Evolutionary conservation across 768 basidiomycete species (phyloP), one percentile per base, ranked within the genome.

Genomic region (Galerina sulciceps): DNA sequence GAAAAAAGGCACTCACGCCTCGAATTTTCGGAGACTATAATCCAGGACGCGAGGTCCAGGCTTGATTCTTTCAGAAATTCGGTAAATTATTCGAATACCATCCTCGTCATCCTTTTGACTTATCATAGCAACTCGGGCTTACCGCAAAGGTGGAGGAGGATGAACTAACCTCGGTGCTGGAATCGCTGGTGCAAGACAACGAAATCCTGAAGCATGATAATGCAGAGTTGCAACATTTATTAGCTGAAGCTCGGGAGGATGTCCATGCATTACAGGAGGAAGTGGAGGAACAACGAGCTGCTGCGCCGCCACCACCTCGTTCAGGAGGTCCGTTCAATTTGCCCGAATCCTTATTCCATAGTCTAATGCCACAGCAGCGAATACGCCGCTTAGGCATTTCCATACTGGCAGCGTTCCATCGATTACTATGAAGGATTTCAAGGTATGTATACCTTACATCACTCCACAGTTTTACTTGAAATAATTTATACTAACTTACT

Each of bases 101-200:
- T 44, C 40, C 26, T 38, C 10, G 4, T 18, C 44, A 23, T 20
- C 44, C 57, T 54, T 51, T 71, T 38, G 75, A 64, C 42, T 61
- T 45, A 57, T 51, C 41, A 26, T 36, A 80, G 80, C 73, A 83
- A 71, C 58, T 77, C 17, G 73, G 76, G 22, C 67, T 74, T 49
- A 71, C 80, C 35, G 75, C 78, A 13, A 69, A 75, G 60, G 67
- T 72, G 22, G 85, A 86, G 47, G 80, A 87, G 53, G 71, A 81
- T 14, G 89, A 91, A 65, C 74, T 92, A 15, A 85, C 81, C 35
- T 76, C 79, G 53, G 86, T 94, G 11, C 75, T 97, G 13, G 93
- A 94, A 69, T 86, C 88, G n/a, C 79, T 96, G 31, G 93, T 95
- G 8, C 85, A 87, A 35, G 91, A 93, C 65, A 96, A 94, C 65